Conservation (phyloP, 2,329 filamentous ascomycete species). For the Fonsecaea erecta region DNA sequence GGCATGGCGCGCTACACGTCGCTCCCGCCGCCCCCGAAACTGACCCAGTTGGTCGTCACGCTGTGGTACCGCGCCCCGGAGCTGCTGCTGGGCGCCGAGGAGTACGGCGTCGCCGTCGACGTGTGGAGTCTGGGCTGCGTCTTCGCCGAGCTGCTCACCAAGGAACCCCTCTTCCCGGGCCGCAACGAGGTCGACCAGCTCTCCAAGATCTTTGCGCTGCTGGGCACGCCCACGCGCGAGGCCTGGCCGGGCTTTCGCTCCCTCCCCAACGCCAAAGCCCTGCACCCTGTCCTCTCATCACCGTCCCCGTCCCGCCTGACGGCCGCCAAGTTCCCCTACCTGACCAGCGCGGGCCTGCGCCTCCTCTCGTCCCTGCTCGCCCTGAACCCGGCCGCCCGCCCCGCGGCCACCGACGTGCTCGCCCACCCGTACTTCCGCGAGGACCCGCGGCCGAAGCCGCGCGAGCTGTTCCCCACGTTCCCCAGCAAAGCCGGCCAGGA, state of each 20-base stretch:
- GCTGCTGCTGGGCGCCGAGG: conserved; percentile 77
- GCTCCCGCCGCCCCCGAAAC: conserved; percentile 70
- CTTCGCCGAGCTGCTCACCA: conserved; percentile 85
- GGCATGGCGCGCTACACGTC: conserved; percentile 94
- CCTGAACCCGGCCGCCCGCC: conserved; percentile 73
- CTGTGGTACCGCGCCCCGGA: conserved; percentile 96
- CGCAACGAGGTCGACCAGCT: conserved; percentile 93
- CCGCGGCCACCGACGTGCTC: conserved; percentile 74
- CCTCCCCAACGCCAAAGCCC: conserved; percentile 80
- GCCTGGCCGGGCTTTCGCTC: conserved; percentile 85
- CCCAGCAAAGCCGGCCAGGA: conserved; percentile 94
- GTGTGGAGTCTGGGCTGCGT: conserved; percentile 98
- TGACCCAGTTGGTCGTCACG: conserved; percentile 93
- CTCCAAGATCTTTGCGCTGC: conserved; percentile 83
- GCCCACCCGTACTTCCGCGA: conserved; percentile 84
- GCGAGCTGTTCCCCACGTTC: conserved; percentile 95
- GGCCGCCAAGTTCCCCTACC: conserved; percentile 72
- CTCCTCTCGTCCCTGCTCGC: conserved; percentile 73
- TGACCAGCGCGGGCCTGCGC: conserved; percentile 74
- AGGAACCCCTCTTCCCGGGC: conserved; percentile 82
- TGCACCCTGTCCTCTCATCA: conserved; percentile 60
- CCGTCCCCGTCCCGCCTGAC: conserved; percentile 37
- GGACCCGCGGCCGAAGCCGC: conserved; percentile 85
- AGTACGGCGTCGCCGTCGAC: conserved; percentile 78
- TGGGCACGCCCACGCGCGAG: conserved; percentile 80